phyloP scores from a whole-genome alignment of 2,329 filamentous ascomycete species.

The Paraconiothyrium brasiliense region DNA sequence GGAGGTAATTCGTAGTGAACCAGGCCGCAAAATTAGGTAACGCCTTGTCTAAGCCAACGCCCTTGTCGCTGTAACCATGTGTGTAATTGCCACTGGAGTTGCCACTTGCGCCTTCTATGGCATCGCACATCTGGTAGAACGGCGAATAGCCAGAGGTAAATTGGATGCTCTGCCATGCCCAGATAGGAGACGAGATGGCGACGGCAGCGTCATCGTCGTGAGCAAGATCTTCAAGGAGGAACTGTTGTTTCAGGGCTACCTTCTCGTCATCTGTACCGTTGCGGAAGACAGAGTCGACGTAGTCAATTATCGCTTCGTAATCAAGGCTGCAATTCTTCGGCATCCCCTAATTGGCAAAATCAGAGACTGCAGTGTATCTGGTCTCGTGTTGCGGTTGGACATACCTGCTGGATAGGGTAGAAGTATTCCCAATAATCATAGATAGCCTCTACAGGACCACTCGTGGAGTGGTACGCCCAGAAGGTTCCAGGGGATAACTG shows the following conservation, averaged over 20 bases:
- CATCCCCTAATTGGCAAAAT: not conserved
- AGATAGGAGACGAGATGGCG: not conserved
- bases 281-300: not conserved
- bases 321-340: not conserved
- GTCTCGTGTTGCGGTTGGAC: not conserved
- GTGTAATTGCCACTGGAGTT: not conserved
- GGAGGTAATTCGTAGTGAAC: not conserved
- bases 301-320: not conserved
- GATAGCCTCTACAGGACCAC: not conserved
- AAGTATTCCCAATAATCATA: not conserved
- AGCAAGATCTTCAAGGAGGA: not conserved
- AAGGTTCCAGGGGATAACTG: not conserved
- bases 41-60: not conserved
- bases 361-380: not conserved
- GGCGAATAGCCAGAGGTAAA: not conserved
- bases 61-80: not conserved
- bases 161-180: not conserved
- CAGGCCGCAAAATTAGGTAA: not conserved
- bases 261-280: not conserved
- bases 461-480: not conserved
- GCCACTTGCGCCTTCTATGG: not conserved
- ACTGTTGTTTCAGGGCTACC: not conserved
- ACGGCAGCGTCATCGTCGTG: not conserved
- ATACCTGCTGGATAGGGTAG: not conserved
- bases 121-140: constrained; percentile 2